These are phyloP conservation scores for Prunus dulcis DNA, from an alignment of 306 rosid genomes.

Conservation along the genomic window DNA sequence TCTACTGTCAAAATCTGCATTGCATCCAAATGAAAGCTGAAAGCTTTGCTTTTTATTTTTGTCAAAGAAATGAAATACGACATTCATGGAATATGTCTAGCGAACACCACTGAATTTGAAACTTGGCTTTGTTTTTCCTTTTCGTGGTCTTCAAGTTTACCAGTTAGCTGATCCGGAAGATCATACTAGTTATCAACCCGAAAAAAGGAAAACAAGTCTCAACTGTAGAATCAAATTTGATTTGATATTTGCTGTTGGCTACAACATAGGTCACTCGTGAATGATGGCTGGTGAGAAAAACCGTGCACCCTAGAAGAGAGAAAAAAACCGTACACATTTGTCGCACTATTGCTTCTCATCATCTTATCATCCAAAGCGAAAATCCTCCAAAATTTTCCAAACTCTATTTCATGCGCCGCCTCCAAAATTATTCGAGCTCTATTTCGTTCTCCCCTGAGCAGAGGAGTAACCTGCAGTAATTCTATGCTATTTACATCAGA, in stretches of 20 bases:
- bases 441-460: constrained; percentile 34
- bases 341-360: constrained; percentile 9
- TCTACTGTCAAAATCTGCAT: too few species aligned
- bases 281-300: background rate
- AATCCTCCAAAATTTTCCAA: constrained; percentile 26
- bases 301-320: background rate
- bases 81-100: too few species aligned
- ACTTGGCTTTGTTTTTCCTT: background rate
- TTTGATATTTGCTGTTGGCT: background rate
- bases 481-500: constrained; percentile 57
- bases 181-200: background rate
- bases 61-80: too few species aligned
- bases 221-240: background rate
- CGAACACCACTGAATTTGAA: too few species aligned
- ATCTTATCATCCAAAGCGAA: constrained; percentile 24
- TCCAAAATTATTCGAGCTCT: constrained; percentile 19
- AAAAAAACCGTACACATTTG: constrained; percentile 1
- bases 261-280: background rate
- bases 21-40: too few species aligned
- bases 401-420: constrained; percentile 28
- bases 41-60: too few species aligned
- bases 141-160: background rate
- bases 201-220: background rate
- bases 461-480: constrained; percentile 36
- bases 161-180: background rate